These are phyloP conservation scores for Phytophthora pluvialis DNA, from an alignment of 352 stramenopile species.

Conservation along the genomic window DNA sequence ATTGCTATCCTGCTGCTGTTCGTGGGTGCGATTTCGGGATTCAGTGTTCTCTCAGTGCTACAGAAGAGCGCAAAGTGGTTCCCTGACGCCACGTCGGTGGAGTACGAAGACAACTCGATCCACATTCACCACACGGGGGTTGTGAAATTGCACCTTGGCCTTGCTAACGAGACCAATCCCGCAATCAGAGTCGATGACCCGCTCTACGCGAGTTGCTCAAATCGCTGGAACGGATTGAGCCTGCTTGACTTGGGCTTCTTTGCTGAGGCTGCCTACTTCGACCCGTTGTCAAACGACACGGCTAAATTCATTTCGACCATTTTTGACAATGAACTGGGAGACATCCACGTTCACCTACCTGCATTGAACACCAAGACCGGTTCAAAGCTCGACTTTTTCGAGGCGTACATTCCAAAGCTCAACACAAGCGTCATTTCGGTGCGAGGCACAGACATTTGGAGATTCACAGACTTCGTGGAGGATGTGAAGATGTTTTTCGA, in stretches of 20 bases:
- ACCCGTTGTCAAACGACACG: slow-evolving; percentile 83
- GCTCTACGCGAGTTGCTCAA: slow-evolving; percentile 78
- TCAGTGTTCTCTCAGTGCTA: slow-evolving; percentile 77
- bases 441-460: slow-evolving; percentile 89
- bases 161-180: slow-evolving; percentile 51
- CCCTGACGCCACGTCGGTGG: slow-evolving; percentile 73
- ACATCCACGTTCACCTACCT: slow-evolving; percentile 65
- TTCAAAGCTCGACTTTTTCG: slow-evolving; percentile 88
- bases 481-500: slow-evolving; percentile 93
- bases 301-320: slow-evolving; percentile 71
- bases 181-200: slow-evolving; percentile 55
- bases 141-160: slow-evolving; percentile 80
- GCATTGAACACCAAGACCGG: slow-evolving; percentile 82
- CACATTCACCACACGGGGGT: slow-evolving; percentile 89
- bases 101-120: slow-evolving; percentile 68
- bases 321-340: slow-evolving; percentile 53
- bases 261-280: slow-evolving; percentile 89
- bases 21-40: slow-evolving; percentile 71
- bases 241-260: slow-evolving; percentile 88
- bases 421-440: slow-evolving; percentile 91
- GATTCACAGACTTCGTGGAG: slow-evolving; percentile 91
- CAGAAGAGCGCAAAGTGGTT: slow-evolving; percentile 81
- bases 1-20: slow-evolving; percentile 73
- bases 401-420: slow-evolving; percentile 74
- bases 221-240: slow-evolving; percentile 76